phyloP scores from a whole-genome alignment of 768 basidiomycete species.

The Tulasnella sp. region DNA sequence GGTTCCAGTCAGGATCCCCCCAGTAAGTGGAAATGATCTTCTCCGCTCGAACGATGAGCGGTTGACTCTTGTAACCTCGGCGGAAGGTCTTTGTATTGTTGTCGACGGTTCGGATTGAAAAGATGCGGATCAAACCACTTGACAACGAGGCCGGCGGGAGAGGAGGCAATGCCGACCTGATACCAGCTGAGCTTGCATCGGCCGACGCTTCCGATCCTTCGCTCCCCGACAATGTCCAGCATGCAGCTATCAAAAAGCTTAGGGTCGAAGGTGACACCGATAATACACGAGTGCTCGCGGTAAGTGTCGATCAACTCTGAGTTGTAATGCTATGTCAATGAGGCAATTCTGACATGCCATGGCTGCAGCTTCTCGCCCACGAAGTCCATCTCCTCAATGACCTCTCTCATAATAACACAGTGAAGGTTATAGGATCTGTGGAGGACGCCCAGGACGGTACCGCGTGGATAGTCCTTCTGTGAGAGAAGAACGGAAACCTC shows the following conservation, averaged over 20 bases:
- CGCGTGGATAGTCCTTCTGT: too few relatives aligned
- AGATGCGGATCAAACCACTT: not conserved
- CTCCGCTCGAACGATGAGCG: not conserved
- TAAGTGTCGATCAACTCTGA: not conserved
- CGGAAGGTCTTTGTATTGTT: not conserved
- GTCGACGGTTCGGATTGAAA: not conserved
- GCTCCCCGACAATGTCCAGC: not conserved
- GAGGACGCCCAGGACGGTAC: too few relatives aligned
- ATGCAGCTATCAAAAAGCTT: not conserved
- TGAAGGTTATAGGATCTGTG: too few relatives aligned
- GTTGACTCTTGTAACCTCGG: not conserved
- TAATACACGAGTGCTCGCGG: not conserved
- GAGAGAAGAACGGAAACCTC: too few relatives aligned
- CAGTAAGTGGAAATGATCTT: not conserved
- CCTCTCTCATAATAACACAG: too few relatives aligned
- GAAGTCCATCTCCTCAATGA: too few relatives aligned
- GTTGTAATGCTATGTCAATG: not conserved
- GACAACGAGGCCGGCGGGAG: not conserved
- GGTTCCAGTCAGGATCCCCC: not conserved
- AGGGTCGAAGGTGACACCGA: not conserved
- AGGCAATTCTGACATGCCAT: not conserved
- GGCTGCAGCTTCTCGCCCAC: too few relatives aligned
- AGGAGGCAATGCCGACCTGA: not conserved
- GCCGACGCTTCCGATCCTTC: not conserved
- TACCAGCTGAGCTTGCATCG: not conserved